phyloP scores from a whole-genome alignment of 306 rosid species.

The Rosa chinensis region DNA sequence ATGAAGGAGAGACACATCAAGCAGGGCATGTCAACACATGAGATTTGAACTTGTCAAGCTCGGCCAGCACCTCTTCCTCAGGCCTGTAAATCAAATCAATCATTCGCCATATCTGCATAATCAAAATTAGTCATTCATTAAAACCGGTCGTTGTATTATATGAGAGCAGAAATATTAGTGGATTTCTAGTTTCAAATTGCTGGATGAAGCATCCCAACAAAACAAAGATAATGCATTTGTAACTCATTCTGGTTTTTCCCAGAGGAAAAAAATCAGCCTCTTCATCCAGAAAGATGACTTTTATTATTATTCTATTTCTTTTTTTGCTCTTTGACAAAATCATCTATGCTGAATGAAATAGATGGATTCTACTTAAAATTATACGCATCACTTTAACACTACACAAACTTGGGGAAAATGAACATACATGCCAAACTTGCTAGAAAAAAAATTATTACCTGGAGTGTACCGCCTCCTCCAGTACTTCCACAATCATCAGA shows the following conservation, averaged over 20 bases:
- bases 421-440: neutral
- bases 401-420: neutral
- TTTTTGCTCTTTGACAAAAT: neutral
- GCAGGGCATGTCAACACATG: conserved; percentile 32
- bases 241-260: neutral
- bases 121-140: neutral
- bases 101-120: conserved; percentile 71
- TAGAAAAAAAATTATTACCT: conserved; percentile 37
- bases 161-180: neutral
- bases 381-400: neutral
- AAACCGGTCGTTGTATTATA: neutral
- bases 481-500: conserved; percentile 97
- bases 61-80: conserved; percentile 52
- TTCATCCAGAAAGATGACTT: neutral
- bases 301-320: neutral
- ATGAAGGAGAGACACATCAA: neutral
- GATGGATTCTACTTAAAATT: neutral
- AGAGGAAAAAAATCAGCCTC: neutral
- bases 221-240: neutral
- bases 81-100: conserved; percentile 66
- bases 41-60: conserved; percentile 48
- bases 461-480: conserved; percentile 97
- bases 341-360: neutral
- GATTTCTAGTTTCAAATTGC: neutral
- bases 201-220: neutral